Conservation (phyloP, 2,329 filamentous ascomycete species). For the Colletotrichum eleusines region DNA sequence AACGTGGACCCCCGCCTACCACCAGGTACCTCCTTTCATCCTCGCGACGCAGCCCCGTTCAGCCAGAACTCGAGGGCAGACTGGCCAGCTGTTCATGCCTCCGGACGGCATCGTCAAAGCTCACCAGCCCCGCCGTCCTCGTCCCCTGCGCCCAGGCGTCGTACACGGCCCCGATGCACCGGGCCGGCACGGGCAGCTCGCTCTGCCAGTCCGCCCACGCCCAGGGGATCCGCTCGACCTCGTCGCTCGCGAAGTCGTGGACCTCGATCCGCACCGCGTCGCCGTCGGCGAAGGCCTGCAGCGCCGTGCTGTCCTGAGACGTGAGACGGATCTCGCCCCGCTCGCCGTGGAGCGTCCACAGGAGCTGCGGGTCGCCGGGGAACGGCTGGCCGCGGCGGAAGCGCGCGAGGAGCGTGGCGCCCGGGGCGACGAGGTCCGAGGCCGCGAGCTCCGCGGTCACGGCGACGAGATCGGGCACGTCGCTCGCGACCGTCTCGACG, state of each 20-base stretch:
- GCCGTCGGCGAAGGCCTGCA: conserved; percentile 50
- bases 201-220: conserved; percentile 61
- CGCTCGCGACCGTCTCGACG: conserved; percentile 14
- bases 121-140: background rate
- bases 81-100: conserved; percentile 33
- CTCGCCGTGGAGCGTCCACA: conserved; percentile 65
- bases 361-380: conserved; percentile 57
- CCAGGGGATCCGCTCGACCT: conserved; percentile 58
- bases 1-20: background rate
- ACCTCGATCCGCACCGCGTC: conserved; percentile 61
- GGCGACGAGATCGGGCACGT: conserved; percentile 48
- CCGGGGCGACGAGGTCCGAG: conserved; percentile 44
- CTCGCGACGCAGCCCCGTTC: background rate
- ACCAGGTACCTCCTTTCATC: background rate
- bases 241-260: conserved; percentile 61
- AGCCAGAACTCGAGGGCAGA: background rate
- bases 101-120: conserved; percentile 32
- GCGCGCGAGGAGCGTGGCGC: conserved; percentile 58
- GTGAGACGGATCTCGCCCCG: conserved; percentile 58
- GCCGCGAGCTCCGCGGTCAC: conserved; percentile 53
- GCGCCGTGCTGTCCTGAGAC: conserved; percentile 27
- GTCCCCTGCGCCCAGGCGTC: conserved; percentile 60
- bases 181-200: conserved; percentile 56
- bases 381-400: conserved; percentile 63
- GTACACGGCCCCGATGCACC: conserved; percentile 67